Conservation (phyloP, 805 yeast species). For the Saturnispora serradocipensis region DNA sequence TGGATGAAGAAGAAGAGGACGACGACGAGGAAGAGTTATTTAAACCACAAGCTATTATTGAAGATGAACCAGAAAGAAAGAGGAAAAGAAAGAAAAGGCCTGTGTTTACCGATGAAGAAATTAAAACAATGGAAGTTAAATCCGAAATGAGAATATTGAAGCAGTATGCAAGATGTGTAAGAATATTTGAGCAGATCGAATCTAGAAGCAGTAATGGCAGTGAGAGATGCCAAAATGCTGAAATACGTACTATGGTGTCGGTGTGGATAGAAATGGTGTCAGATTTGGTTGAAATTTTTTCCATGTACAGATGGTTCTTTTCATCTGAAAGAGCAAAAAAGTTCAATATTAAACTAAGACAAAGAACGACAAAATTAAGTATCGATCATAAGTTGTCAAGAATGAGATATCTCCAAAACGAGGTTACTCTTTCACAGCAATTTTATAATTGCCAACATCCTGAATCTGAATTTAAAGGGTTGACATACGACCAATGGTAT, state of each 20-base stretch:
- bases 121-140: conserved; percentile 23
- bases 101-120: conserved; percentile 20
- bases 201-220: conserved; percentile 10
- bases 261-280: conserved; percentile 77
- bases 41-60: conserved; percentile 24
- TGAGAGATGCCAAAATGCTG: conserved; percentile 24
- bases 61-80: conserved; percentile 21
- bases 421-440: conserved; percentile 28
- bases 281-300: conserved; percentile 75
- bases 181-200: conserved; percentile 41
- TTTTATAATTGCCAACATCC: conserved; percentile 31
- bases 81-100: conserved; percentile 18
- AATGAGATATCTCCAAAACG: conserved; percentile 57
- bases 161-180: conserved; percentile 38
- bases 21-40: conserved; percentile 19
- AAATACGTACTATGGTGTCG: conserved; percentile 40
- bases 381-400: conserved; percentile 68
- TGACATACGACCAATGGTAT: conserved; percentile 77
- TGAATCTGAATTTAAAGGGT: conserved; percentile 59
- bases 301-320: conserved; percentile 68
- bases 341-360: conserved; percentile 60
- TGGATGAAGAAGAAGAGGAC: conserved; percentile 15
- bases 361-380: conserved; percentile 51
- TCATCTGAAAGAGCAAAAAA: conserved; percentile 63
- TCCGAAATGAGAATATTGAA: conserved; percentile 33